These are phyloP conservation scores for Fragaria vesca DNA, from an alignment of 306 rosid species.

Conservation along the genomic window DNA sequence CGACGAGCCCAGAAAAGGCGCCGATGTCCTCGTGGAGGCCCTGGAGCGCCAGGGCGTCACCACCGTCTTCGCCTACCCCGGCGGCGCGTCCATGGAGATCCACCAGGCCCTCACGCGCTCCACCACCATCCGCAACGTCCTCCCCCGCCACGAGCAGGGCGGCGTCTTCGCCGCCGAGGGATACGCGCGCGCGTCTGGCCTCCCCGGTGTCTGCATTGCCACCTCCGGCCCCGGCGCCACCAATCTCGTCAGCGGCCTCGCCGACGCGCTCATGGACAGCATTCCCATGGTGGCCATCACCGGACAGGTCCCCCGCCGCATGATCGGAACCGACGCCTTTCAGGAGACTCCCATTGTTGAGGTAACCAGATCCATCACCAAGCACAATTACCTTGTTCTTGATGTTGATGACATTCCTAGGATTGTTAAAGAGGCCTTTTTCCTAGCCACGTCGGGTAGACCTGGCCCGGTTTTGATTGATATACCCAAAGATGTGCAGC, in stretches of 20 bases:
- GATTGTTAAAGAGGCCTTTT: slow-evolving; percentile 69
- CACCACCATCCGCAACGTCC: slow-evolving; percentile 53
- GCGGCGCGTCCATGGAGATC: slow-evolving; percentile 94
- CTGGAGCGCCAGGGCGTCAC: slow-evolving; percentile 79
- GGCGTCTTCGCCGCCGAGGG: slow-evolving; percentile 92
- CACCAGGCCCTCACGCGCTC: slow-evolving; percentile 96
- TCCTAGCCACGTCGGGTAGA: slow-evolving; percentile 67
- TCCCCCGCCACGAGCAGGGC: slow-evolving; percentile 92
- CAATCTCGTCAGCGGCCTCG: slow-evolving; percentile 82
- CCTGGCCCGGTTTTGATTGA: slow-evolving; percentile 89
- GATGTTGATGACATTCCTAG: slow-evolving; percentile 86
- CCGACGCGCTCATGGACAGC: slow-evolving; percentile 74
- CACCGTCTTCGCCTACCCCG: slow-evolving; percentile 85
- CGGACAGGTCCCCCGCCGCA: slow-evolving; percentile 81
- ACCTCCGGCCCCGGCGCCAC: slow-evolving; percentile 97
- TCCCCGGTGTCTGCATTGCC: slow-evolving; percentile 82
- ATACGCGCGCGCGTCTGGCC: slow-evolving; percentile 75
- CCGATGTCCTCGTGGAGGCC: slow-evolving; percentile 88
- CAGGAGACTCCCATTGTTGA: slow-evolving; percentile 93
- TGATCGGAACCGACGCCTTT: slow-evolving; percentile 95
- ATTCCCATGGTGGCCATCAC: slow-evolving; percentile 77
- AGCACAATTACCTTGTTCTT: slow-evolving; percentile 86
- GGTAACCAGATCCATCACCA: slow-evolving; percentile 83
- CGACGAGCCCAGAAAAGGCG: slow-evolving; percentile 65
- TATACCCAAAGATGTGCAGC: slow-evolving; percentile 83